Evolutionary conservation across 75 land plant genomes (phyloP), one percentile per base, ranked within the genome.

Genomic region (Adiantum capillusveneris): DNA sequence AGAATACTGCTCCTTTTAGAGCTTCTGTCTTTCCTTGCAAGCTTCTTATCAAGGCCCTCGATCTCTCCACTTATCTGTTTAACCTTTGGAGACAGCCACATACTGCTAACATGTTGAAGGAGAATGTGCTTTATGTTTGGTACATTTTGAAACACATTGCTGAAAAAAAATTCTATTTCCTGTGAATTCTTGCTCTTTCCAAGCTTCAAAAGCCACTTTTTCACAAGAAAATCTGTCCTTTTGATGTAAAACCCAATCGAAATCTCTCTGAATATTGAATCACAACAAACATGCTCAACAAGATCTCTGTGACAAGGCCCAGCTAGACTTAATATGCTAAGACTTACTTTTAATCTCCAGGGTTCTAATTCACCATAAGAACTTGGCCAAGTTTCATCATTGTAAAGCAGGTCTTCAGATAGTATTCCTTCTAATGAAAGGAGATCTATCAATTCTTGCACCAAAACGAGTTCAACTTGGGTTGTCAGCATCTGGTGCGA

Each of bases 1-100:
- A 94, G 75, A 55, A 55, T 53, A 53, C 55, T 26, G 6, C 2
- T 25, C 25, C 14, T 16, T 21, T 59, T 53, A 17, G 55, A 43
- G 52, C 70, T 61, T 31, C 56, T 44, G 19, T 67, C 6, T 30
- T 55, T 41, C 29, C 14, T 25, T 25, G 29, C 17, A 26, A 45
- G 57, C 65, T 58, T 56, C 43, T 41, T 20, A 11, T 44, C 11
- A 30, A 29, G 2, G 48, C 1, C 37, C n/a, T 63, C 27, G 60
- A 26, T 46, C 36, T 17, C 44, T 11, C 31, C 48, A 25, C 37
- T 60, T 22, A 12, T 18, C 25, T 31, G 51, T 48, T 72, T 76
- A 31, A n/a, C 72, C 48, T 93, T 95, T 17, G n/a, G 25, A 16
- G 28, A 44, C 46, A 87, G 59, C 99, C 99, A 95, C 55, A 77